Base-by-base conservation (phyloP, 805 yeast species). In the Pichia occidentalis region DNA sequence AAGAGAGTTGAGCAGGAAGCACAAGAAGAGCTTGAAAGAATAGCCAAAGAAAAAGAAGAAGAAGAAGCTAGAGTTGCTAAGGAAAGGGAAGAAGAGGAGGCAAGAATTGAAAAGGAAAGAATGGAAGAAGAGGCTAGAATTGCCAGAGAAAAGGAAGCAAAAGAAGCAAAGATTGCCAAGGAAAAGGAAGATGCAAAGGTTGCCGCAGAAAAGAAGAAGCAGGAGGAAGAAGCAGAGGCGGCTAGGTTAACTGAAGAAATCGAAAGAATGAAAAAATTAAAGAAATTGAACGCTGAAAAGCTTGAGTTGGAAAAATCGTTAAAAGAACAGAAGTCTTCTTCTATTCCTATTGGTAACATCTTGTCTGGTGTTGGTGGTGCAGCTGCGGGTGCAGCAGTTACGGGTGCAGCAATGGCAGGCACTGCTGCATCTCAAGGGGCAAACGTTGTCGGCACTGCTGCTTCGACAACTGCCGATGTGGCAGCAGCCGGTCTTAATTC, bases 1-100 rank as follows among this genome's bases (percentile, higher is more conserved):
- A 50, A 57, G 51, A 57, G 68, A 41, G 35, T 66, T 39, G 77
- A 70, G 14, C 49, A 56, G 37, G 72, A 71, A 51, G 49, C 52
- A 40, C 46, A 34, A 6, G 64, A 51, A 34, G 59, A 56, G 54
- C 67, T 56, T 36, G 61, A 54, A 18, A 60, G 62, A 39, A 45
- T 51, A 13, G 52, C 48, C 29, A 34, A 43, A 30, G 63, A 51
- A 37, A 54, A 53, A 28, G 60, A 45, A 20, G 60, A 54, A 35
- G 57, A 49, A 42, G 51, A 47, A 23, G 51, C 44, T 19, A 34
- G 56, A 55, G 28, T 31, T 40, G 37, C 32, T 37, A 55, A 61
- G 37, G 63, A 54, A 38, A 59, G 57, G 24, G 60, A 64, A 26
- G 61, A 61, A 39, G 56, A 54, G 38, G 56, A 50, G 21, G 64